Conservation (phyloP, 176 grass and related monocot genomes). For the Otatea glauca region DNA sequence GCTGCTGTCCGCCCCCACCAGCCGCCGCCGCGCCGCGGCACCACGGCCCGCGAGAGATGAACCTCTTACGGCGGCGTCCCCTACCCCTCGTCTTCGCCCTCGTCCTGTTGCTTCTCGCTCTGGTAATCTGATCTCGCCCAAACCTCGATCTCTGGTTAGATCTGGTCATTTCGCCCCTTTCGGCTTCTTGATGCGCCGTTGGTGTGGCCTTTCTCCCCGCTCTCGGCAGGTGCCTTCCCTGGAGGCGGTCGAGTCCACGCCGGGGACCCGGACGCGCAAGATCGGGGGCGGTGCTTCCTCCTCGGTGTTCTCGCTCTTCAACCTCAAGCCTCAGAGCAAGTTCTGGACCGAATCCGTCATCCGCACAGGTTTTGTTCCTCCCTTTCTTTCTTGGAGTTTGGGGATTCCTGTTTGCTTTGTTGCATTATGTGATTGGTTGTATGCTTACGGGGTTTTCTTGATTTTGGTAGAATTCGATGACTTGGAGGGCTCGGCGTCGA, state of each 20-base stretch:
- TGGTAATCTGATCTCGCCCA: conserved; percentile 31
- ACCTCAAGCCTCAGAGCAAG: conserved; percentile 79
- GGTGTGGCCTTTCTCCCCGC: background rate
- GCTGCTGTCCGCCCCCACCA: background rate
- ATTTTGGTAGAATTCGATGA: conserved; percentile 78
- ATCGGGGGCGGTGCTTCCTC: conserved; percentile 37
- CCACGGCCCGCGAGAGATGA: conserved; percentile 38
- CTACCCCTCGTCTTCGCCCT: conserved; percentile 7
- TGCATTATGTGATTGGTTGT: conserved; percentile 15
- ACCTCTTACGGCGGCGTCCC: background rate
- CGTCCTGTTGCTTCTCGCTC: conserved; percentile 28
- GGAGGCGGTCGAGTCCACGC: conserved; percentile 54
- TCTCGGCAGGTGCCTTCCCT: conserved; percentile 14
- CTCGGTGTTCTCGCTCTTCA: conserved; percentile 93
- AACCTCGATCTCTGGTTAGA: conserved; percentile 25
- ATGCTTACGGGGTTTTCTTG: conserved; percentile 16
- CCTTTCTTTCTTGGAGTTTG: background rate
- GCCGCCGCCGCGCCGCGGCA: background rate
- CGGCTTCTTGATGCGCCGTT: background rate
- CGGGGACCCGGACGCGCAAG: conserved; percentile 65
- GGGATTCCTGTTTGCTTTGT: background rate
- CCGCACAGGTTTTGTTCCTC: conserved; percentile 57
- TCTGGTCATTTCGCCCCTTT: conserved; percentile 25
- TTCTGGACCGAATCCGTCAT: conserved; percentile 95
- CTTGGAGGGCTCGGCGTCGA: conserved; percentile 66